Evolutionary conservation across 1,139 yeast species (phyloP).

Genomic region (Debaryomyces fabryi): DNA sequence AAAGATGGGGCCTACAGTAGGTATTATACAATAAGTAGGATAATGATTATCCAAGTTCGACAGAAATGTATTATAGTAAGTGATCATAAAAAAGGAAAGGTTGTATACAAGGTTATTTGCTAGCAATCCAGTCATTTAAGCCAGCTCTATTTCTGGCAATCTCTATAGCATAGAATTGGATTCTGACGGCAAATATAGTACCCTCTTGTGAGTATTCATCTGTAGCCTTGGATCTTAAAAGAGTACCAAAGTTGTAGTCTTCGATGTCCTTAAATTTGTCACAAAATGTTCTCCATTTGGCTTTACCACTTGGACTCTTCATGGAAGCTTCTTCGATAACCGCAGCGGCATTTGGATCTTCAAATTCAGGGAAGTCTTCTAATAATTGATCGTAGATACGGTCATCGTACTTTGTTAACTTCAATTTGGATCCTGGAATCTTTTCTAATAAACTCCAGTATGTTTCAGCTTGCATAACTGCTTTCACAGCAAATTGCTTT

Average conservation of each 20-base stretch:
- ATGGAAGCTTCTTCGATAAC: constrained; percentile 74
- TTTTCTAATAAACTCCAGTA: constrained; percentile 82
- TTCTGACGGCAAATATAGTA: constrained; percentile 87
- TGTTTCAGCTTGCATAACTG: constrained; percentile 92
- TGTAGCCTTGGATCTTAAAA: constrained; percentile 69
- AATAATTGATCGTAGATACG: constrained; percentile 73
- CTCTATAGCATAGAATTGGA: constrained; percentile 94
- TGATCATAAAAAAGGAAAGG: not conserved
- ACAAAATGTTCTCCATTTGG: constrained; percentile 88
- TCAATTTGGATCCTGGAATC: constrained; percentile 77
- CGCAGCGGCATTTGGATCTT: constrained; percentile 56
- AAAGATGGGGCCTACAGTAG: not conserved
- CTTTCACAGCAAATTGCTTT: constrained; percentile 96
- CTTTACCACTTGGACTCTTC: constrained; percentile 80
- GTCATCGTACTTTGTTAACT: constrained; percentile 79
- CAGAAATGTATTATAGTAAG: not conserved
- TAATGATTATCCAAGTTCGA: not conserved
- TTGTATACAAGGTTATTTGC: constrained; percentile 15
- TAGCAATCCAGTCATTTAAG: constrained; percentile 84
- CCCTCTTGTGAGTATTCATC: constrained; percentile 82
- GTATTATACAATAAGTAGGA: not conserved
- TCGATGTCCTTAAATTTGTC: constrained; percentile 80
- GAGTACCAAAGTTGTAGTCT: constrained; percentile 94
- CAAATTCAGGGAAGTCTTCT: constrained; percentile 83
- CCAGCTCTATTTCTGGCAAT: constrained; percentile 91